Base-by-base conservation (phyloP, 1,284 basidiomycete species). In the Cryptococcus jaspeensis region DNA sequence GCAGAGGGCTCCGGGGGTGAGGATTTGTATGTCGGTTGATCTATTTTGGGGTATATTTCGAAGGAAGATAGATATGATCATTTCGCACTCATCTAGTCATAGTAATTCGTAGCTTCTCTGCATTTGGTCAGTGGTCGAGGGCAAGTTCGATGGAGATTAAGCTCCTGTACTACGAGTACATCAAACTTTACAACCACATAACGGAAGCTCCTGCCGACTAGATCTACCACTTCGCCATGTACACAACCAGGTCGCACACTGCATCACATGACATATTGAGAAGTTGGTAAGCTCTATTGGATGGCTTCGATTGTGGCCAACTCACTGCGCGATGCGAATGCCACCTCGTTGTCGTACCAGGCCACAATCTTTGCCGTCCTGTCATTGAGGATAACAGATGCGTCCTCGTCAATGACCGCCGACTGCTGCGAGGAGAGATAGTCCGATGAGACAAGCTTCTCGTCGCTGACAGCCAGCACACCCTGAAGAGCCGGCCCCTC, bases 331-430 rank as follows among this genome's bases (percentile, higher is more conserved):
- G 61, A 61, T 12, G 67, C 60, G 57, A 72, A 76, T 16, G 67
- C 75, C 41, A 60, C 59, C 62, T 78, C 76, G 65, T 78, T 78
- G 61, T 78, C 77, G 60, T 78, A 77, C 74, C 74, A 78, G 9
- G 75, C 73, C 23, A 77, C 63, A 53, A 79, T 69, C 66, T 78
- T 79, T 9, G 68, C 72, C 22, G 72, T 76, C 37, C 48, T 64
- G 32, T 71, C 66, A 60, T 74, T 70, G 37, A 79, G 61, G 60
- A 75, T 65, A 43, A 73, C 63, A 0, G 66, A 72, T 1, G 78
- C 77, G 44, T 74, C 73, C 11, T 66, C 69, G 50, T 79, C 78
- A 46, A 79, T 66, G 53, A 75, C 72, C 32, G 67, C 70, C 18
- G 62, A 68, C 52, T 73, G 63, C 18, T 60, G 55, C 43, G 68